Percentiles rank a stretch among this genome's conserved stretches.
These are phyloP conservation scores for Pilobolus umbonatus DNA, from an alignment of 192 early-diverging fungal species.

Conservation along the genomic window DNA sequence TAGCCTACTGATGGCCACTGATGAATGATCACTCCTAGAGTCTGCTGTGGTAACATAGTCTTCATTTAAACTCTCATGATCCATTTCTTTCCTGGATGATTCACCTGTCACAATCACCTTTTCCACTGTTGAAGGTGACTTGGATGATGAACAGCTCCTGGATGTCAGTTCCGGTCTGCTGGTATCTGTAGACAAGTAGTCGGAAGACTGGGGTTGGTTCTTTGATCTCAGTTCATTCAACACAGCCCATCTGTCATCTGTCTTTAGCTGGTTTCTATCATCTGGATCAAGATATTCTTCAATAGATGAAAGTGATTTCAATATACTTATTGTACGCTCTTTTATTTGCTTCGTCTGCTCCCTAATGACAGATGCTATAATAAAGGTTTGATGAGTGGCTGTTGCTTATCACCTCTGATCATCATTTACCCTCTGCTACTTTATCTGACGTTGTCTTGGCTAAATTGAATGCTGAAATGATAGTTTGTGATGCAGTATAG, in stretches of 20 bases:
- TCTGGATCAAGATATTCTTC: conserved; percentile 4
- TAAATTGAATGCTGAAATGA: background rate
- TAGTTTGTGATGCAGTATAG: background rate
- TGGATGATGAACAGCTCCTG: no score
- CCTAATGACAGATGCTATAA: background rate
- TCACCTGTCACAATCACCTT: conserved; percentile 3
- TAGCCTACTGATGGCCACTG: background rate
- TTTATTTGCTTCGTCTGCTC: conserved; percentile 1
- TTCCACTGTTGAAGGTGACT: background rate
- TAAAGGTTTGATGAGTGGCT: background rate
- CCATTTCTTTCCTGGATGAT: background rate
- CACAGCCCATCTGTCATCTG: background rate
- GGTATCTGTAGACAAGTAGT: background rate
- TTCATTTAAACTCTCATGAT: background rate
- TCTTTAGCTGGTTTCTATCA: background rate
- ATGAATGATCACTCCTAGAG: background rate
- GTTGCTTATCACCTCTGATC: background rate
- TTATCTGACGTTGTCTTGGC: conserved; percentile 3
- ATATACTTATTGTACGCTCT: background rate
- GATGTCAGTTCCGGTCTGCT: no score
- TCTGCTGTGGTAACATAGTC: background rate
- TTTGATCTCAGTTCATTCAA: background rate
- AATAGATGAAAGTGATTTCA: conserved; percentile 6
- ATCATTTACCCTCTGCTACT: background rate
- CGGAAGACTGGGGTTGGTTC: background rate